A percentile compares a stretch with the other conserved stretches of the same genome.
These are phyloP conservation scores for Neoboletus subvelutipes DNA, from an alignment of 768 basidiomycete genomes.

Conservation along the genomic window DNA sequence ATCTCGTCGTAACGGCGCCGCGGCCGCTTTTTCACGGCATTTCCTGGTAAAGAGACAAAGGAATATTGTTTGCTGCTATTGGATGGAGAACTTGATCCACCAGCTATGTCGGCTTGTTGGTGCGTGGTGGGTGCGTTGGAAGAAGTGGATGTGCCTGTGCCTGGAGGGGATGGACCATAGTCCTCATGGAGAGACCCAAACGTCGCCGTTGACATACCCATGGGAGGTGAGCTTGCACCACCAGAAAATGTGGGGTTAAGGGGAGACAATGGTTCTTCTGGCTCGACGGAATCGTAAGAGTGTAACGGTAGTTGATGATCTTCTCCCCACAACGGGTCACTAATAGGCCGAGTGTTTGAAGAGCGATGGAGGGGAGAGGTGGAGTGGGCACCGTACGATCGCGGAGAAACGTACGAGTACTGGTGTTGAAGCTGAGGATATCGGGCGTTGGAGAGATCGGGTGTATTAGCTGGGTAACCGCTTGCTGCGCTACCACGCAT, in stretches of 20 bases:
- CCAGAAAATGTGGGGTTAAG: slow-evolving; percentile 53
- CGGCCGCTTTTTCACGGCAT: slow-evolving; percentile 81
- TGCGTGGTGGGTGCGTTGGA: slow-evolving; percentile 39
- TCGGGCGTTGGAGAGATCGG: slow-evolving; percentile 34
- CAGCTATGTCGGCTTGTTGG: slow-evolving; percentile 19
- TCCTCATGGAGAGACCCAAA: slow-evolving; percentile 49
- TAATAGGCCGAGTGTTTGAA: slow-evolving; percentile 43
- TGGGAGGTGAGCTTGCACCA: slow-evolving; percentile 35
- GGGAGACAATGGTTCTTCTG: slow-evolving; percentile 55
- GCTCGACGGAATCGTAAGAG: slow-evolving; percentile 34
- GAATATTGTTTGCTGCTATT: slow-evolving; percentile 73
- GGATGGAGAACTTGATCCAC: slow-evolving; percentile 33
- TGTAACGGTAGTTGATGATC: slow-evolving; percentile 33
- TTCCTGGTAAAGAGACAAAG: slow-evolving; percentile 79
- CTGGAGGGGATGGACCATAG: slow-evolving; percentile 62
- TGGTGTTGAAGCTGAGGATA: slow-evolving; percentile 44
- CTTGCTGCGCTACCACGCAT: slow-evolving; percentile 46
- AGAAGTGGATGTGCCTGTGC: slow-evolving; percentile 59
- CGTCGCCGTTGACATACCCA: slow-evolving; percentile 33
- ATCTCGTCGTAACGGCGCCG: slow-evolving; percentile 91
- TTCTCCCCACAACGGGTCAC: slow-evolving; percentile 34
- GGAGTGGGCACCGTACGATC: slow-evolving; percentile 38
- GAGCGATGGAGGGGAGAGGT: slow-evolving; percentile 48
- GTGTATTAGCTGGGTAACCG: slow-evolving; percentile 31
- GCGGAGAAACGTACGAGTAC: slow-evolving; percentile 34